A percentile compares a stretch with the other conserved stretches of the same genome.
phyloP scores from a whole-genome alignment of 2,329 filamentous ascomycete species.

The Sphaerulina populicola region DNA sequence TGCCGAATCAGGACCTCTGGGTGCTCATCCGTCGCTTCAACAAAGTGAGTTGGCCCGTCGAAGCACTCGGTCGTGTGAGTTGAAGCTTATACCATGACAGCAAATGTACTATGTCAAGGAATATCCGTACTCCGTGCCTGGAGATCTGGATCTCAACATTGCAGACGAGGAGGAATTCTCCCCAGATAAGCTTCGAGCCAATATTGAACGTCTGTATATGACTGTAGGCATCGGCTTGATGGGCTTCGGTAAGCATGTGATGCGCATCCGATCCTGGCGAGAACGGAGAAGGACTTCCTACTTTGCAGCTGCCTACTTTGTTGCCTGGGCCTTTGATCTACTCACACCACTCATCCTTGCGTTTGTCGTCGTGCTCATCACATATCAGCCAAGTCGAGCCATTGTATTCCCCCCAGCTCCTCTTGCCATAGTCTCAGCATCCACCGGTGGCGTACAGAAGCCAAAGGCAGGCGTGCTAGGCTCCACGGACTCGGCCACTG shows the following conservation, averaged over 20 bases:
- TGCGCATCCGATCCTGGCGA: slow-evolving; percentile 68
- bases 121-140: slow-evolving; percentile 51
- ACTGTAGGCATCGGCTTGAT: slow-evolving; percentile 62
- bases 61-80: slow-evolving; percentile 25
- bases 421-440: slow-evolving; percentile 60
- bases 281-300: slow-evolving; percentile 59
- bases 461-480: slow-evolving; percentile 67
- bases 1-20: slow-evolving; percentile 67
- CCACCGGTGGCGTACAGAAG: slow-evolving; percentile 67
- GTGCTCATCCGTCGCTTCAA: slow-evolving; percentile 64
- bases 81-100: slow-evolving; percentile 27
- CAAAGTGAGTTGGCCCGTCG: slow-evolving; percentile 44
- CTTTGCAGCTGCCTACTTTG: slow-evolving; percentile 55
- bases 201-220: slow-evolving; percentile 73
- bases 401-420: slow-evolving; percentile 70
- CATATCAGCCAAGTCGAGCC: slow-evolving; percentile 54
- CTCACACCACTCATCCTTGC: slow-evolving; percentile 53
- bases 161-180: slow-evolving; percentile 78
- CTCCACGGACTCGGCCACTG: slow-evolving; percentile 67
- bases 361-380: slow-evolving; percentile 57
- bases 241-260: slow-evolving; percentile 63
- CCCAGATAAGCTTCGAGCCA: slow-evolving; percentile 70
- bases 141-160: slow-evolving; percentile 68
- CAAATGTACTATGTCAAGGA: slow-evolving; percentile 66
- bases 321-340: slow-evolving; percentile 67